Base-by-base conservation (phyloP, 441 rosid genomes). In the Bruguiera hainesii region DNA sequence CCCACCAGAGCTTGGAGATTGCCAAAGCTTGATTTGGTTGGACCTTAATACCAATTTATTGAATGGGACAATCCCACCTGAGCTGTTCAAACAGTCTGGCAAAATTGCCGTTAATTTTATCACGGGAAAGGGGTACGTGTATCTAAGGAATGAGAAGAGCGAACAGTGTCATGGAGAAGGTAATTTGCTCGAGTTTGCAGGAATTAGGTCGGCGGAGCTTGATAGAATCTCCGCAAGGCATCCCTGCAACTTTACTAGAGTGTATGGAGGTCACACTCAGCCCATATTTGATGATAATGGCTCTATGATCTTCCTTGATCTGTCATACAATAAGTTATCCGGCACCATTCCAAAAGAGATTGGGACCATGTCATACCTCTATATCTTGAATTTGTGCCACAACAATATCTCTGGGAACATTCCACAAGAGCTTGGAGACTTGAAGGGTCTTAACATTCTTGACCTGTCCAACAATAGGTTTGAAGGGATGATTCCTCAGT, bases 161-260 rank as follows among this genome's bases (percentile, higher is more conserved):
- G 87, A 79, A 56, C 80, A 64, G 63, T 93, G 98, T 73, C 96
- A 91, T 4, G 99, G 99, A 39, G 89, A 88, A 6, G 99, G 99
- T 35, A 89, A 90, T 67, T 76, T 95, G 79, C 86, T 95, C 5
- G 99, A 95, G 60, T 95, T 87, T 25, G 91, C 91, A 6, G 98
- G 99, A 35, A 92, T 92, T 60, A 85, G 96, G 66, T 7, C 64
- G 7, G 91, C 84, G 15, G 81, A 76, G 39, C 78, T 91, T 37
- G 76, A 33, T 72, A 83, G 87, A 60, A 75, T 94, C 75, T 83
- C 97, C 13, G 67, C 82, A 20, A 70, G 91, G 79, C 87, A 80
- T 68, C 96, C 88, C 25, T 86, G 97, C 78, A 85, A 86, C 73
- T 90, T 90, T 81, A 89, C 95, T 0, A 83, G 93, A 76, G 79